A percentile compares a stretch with the other conserved stretches of the same genome.
These are phyloP conservation scores for Bonia amplexicaulis DNA, from an alignment of 176 grass and related monocot genomes.

Conservation along the genomic window DNA sequence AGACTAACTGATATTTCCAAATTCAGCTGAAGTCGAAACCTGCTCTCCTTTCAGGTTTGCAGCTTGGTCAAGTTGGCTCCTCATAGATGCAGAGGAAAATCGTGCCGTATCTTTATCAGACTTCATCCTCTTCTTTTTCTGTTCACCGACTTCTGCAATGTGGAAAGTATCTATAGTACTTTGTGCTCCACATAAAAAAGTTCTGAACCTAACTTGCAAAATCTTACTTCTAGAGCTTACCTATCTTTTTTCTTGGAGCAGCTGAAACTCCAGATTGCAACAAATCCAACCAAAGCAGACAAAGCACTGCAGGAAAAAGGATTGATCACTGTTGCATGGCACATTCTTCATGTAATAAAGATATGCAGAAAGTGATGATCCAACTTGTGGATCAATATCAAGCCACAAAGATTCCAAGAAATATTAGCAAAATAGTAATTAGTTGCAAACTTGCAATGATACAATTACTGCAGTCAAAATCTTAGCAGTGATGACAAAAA, in stretches of 20 bases:
- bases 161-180: conserved; percentile 34
- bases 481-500: not conserved
- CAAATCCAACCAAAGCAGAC: conserved; percentile 46
- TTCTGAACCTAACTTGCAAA: not conserved
- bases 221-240: conserved; percentile 42
- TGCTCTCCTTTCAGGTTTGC: conserved; percentile 93
- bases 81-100: conserved; percentile 63
- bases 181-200: conserved; percentile 2
- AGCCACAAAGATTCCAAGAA: not conserved
- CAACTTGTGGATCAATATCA: conserved; percentile 7
- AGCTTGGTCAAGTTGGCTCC: conserved; percentile 88
- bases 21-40: conserved; percentile 56
- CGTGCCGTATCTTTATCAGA: conserved; percentile 63
- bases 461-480: conserved; percentile 16
- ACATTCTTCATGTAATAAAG: conserved; percentile 25
- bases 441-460: not conserved
- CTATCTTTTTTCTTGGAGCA: conserved; percentile 79
- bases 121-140: conserved; percentile 92
- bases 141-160: conserved; percentile 69
- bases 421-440: conserved; percentile 13
- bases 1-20: conserved; percentile 47
- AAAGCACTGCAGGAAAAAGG: conserved; percentile 50
- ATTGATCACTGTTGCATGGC: not conserved
- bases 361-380: not conserved
- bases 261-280: conserved; percentile 67